These are phyloP conservation scores for Aspergillus kassunensis DNA, from an alignment of 495 filamentous ascomycete genomes.

Conservation along the genomic window DNA sequence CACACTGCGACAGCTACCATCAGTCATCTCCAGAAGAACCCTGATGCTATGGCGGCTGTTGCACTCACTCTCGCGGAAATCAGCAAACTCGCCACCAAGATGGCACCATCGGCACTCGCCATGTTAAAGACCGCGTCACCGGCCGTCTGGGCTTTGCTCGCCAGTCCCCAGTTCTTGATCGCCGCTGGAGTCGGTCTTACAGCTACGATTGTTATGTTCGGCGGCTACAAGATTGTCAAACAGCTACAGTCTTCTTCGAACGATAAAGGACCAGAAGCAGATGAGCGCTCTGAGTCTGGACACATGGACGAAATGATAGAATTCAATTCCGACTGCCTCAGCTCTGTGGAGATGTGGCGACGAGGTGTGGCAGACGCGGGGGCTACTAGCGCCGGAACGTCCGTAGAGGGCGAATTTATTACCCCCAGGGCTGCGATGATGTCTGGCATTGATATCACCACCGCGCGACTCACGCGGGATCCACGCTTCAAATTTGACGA, in stretches of 20 bases:
- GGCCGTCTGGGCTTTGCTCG: slow-evolving; percentile 79
- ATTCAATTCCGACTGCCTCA: slow-evolving; percentile 52
- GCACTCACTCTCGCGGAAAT: slow-evolving; percentile 91
- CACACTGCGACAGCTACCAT: slow-evolving; percentile 81
- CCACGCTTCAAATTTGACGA: slow-evolving; percentile 41
- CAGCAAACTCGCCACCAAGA: slow-evolving; percentile 72
- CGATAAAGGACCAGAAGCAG: slow-evolving; percentile 2
- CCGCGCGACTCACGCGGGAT: slow-evolving; percentile 30
- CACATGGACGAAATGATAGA: slow-evolving; percentile 57
- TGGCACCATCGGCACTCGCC: slow-evolving; percentile 74
- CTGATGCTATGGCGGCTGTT: slow-evolving; percentile 91
- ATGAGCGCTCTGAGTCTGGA: slow-evolving; percentile 4
- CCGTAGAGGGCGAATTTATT: slow-evolving; percentile 82
- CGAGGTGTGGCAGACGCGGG: slow-evolving; percentile 75
- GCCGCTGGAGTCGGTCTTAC: slow-evolving; percentile 84
- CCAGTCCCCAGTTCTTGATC: slow-evolving; percentile 88
- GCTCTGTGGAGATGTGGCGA: slow-evolving; percentile 75
- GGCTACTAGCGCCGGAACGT: slow-evolving; percentile 55
- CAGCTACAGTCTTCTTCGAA: slow-evolving; percentile 51
- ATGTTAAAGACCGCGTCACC: slow-evolving; percentile 76
- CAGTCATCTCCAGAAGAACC: slow-evolving; percentile 80
- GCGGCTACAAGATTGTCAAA: slow-evolving; percentile 96
- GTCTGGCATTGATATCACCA: slow-evolving; percentile 46
- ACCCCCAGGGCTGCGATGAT: slow-evolving; percentile 68
- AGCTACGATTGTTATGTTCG: slow-evolving; percentile 88